phyloP scores from a whole-genome alignment of 208 protist genomes.

The Trichomonas vaginalis region DNA sequence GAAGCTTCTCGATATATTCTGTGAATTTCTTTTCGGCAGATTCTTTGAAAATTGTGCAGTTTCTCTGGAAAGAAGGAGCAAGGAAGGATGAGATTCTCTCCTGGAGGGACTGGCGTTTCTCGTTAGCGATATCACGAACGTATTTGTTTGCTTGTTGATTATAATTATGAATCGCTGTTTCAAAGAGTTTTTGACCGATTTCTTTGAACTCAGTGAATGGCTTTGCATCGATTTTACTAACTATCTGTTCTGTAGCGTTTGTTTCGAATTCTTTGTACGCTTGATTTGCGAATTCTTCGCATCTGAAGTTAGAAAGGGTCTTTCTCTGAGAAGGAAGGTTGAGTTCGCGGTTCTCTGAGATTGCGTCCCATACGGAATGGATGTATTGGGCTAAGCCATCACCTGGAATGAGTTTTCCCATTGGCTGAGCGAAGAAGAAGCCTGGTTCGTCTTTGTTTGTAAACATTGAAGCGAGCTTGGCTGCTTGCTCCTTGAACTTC shows the following conservation, averaged over 20 bases:
- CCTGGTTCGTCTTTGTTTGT: neutral
- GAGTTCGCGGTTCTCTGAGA: slow-evolving; percentile 6
- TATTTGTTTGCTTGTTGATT: neutral
- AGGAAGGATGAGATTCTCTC: neutral
- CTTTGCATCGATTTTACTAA: neutral
- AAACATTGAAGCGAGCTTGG: neutral
- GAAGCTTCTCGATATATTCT: neutral
- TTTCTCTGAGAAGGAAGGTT: slow-evolving; percentile 27
- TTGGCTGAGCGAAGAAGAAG: neutral
- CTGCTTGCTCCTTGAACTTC: neutral
- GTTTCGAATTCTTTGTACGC: neutral
- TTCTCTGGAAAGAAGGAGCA: neutral
- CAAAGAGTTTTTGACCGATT: neutral
- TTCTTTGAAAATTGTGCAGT: neutral
- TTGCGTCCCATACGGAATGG: slow-evolving; percentile 19
- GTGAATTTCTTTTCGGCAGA: neutral
- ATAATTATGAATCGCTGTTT: neutral
- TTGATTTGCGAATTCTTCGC: slow-evolving; percentile 22
- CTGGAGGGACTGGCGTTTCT: neutral
- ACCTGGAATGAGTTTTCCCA: slow-evolving; percentile 21
- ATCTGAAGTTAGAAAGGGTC: slow-evolving; percentile 23
- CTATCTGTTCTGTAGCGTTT: neutral
- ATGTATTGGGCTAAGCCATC: slow-evolving; percentile 20
- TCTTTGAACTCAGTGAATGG: neutral
- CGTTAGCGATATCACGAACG: neutral